Percentiles rank a stretch among this genome's conserved stretches.
Conservation (phyloP, 139 green algal species). For the Chlorella sorokiniana region DNA sequence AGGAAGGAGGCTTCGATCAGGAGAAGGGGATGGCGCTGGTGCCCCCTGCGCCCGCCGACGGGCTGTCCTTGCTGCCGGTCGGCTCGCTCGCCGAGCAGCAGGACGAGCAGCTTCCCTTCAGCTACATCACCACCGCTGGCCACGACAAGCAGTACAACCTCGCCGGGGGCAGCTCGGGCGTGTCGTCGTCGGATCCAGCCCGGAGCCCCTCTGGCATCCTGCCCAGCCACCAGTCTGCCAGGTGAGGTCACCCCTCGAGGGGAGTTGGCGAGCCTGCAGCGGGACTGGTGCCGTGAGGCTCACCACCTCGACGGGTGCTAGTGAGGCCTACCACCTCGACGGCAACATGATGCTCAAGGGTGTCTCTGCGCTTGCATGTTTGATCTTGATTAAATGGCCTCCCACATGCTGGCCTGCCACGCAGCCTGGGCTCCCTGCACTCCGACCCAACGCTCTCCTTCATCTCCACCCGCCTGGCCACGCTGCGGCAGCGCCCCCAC, state of each 20-base stretch:
- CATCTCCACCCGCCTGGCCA: constrained; percentile 2
- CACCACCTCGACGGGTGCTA: too few species aligned
- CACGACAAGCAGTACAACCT: background rate
- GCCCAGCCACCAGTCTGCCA: background rate
- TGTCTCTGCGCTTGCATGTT: too few species aligned
- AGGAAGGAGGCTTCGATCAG: background rate
- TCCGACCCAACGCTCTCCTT: background rate
- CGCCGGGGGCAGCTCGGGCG: background rate
- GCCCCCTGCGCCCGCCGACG: background rate
- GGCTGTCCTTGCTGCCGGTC: background rate
- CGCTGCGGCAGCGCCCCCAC: background rate
- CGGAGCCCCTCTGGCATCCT: background rate
- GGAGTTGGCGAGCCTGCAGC: too few species aligned
- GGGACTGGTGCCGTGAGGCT: too few species aligned
- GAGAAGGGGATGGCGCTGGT: background rate
- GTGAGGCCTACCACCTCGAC: too few species aligned
- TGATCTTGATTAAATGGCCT: background rate
- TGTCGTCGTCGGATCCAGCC: background rate
- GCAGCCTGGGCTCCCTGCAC: constrained; percentile 1
- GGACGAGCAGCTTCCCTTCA: background rate
- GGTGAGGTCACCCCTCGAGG: too few species aligned
- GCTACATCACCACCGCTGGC: background rate
- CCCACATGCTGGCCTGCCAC: too few species aligned
- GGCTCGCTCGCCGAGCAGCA: background rate
- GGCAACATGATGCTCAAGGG: too few species aligned